phyloP scores from a whole-genome alignment of 75 land plant species.

The Sequoiadendron giganteum region DNA sequence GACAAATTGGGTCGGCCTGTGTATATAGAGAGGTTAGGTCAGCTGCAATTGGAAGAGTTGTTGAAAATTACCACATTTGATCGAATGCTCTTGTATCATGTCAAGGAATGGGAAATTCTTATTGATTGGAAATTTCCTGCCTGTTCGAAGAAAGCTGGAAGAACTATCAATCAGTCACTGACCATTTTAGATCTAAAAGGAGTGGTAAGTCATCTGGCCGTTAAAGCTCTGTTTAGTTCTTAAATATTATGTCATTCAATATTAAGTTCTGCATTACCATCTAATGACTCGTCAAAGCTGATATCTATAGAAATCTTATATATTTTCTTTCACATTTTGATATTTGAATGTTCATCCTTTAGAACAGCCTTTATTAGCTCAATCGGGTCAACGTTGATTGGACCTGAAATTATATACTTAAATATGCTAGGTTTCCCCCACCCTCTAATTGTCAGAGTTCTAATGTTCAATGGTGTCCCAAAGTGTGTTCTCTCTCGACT shows the following conservation, averaged over 20 bases:
- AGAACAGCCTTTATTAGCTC: not conserved
- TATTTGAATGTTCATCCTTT: not conserved
- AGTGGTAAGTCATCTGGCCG: slow-evolving; percentile 23
- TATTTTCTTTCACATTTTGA: not conserved
- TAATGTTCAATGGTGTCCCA: not conserved
- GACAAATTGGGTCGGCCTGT: slow-evolving; percentile 41
- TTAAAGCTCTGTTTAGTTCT: not conserved
- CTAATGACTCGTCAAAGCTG: not conserved
- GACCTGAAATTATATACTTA: not conserved
- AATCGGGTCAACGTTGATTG: not conserved
- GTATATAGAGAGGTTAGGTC: slow-evolving; percentile 38
- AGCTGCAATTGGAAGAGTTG: slow-evolving; percentile 40
- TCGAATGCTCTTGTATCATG: slow-evolving; percentile 35
- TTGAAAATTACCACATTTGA: slow-evolving; percentile 33
- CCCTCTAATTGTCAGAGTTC: not conserved
- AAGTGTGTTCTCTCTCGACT: not conserved
- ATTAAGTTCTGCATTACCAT: not conserved
- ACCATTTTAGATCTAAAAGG: slow-evolving; percentile 46
- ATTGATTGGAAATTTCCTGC: slow-evolving; percentile 44
- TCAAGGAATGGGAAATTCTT: slow-evolving; percentile 40
- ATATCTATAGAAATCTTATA: not conserved
- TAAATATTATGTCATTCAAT: not conserved
- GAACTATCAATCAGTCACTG: slow-evolving; percentile 23
- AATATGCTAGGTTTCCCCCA: not conserved
- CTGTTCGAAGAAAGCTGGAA: slow-evolving; percentile 39